Evolutionary conservation across 2,329 filamentous ascomycete genomes (phyloP).

Genomic region (Aspergillus fijiensis): DNA sequence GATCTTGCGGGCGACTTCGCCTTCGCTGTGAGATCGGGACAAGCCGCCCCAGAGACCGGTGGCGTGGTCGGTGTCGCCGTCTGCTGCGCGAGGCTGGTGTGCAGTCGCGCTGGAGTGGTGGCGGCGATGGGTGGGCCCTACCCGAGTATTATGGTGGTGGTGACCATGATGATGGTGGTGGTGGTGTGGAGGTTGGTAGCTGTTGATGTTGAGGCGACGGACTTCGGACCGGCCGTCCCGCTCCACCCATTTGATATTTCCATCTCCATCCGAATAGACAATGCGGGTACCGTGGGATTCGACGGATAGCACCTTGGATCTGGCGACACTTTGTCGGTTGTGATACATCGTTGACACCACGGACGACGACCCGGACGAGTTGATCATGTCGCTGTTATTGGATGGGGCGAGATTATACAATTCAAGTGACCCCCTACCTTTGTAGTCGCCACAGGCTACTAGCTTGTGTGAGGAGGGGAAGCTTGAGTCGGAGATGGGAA

Average conservation of each 20-base stretch:
- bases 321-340: constrained; percentile 80
- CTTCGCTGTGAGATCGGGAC: constrained; percentile 55
- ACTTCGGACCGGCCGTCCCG: constrained; percentile 66
- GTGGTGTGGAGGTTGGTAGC: constrained; percentile 28
- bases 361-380: constrained; percentile 28
- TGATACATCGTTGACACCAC: constrained; percentile 50
- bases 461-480: constrained; percentile 62
- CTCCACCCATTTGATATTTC: constrained; percentile 87
- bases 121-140: constrained; percentile 1
- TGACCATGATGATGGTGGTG: constrained; percentile 2
- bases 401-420: constrained; percentile 58
- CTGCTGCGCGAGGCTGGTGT: neutral
- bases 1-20: constrained; percentile 78
- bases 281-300: constrained; percentile 78
- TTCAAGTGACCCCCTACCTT: constrained; percentile 84
- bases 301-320: constrained; percentile 78
- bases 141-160: constrained; percentile 8
- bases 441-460: constrained; percentile 85
- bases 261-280: constrained; percentile 80
- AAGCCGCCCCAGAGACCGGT: constrained; percentile 58
- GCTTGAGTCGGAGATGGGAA: constrained; percentile 47
- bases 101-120: neutral
- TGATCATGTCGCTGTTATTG: constrained; percentile 27
- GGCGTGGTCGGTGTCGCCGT: constrained; percentile 39
- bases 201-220: constrained; percentile 59